These are phyloP conservation scores for Eutreptiella sp. DNA, from an alignment of 208 protist genomes.

Conservation along the genomic window DNA sequence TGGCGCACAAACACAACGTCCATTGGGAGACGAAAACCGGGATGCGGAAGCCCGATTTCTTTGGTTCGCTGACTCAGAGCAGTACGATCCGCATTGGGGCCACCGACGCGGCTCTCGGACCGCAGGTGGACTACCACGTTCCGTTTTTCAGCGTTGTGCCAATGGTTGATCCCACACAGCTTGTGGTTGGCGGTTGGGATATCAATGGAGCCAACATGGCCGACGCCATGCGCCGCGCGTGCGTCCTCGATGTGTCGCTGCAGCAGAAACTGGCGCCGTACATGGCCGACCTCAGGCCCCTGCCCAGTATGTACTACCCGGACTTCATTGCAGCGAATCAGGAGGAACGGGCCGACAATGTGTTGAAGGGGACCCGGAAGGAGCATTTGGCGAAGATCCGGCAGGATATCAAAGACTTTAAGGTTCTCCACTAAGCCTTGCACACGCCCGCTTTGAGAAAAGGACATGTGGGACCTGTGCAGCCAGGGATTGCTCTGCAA, in stretches of 20 bases:
- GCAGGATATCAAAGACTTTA: slow-evolving; percentile 85
- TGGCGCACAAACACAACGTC: slow-evolving; percentile 88
- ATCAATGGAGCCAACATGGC: slow-evolving; percentile 84
- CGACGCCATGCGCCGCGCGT: slow-evolving; percentile 89
- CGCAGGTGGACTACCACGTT: slow-evolving; percentile 81
- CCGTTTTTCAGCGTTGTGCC: slow-evolving; percentile 87
- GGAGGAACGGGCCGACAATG: slow-evolving; percentile 90
- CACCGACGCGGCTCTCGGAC: too few relatives aligned
- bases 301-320: slow-evolving; percentile 91
- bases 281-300: slow-evolving; percentile 69
- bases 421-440: too few relatives aligned
- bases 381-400: slow-evolving; percentile 88
- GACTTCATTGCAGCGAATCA: slow-evolving; percentile 98
- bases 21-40: slow-evolving; percentile 87
- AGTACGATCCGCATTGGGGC: slow-evolving; percentile 87
- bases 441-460: too few relatives aligned
- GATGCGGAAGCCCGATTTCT: slow-evolving; percentile 88
- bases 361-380: slow-evolving; percentile 77
- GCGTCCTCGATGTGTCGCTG: slow-evolving; percentile 87
- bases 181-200: slow-evolving; percentile 97
- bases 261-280: slow-evolving; percentile 65
- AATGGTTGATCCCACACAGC: slow-evolving; percentile 93
- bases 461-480: too few relatives aligned
- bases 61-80: slow-evolving; percentile 92
- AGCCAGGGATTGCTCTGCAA: too few relatives aligned